Evolutionary conservation across 768 basidiomycete species (phyloP).

Genomic region (Boletus sensibilis): DNA sequence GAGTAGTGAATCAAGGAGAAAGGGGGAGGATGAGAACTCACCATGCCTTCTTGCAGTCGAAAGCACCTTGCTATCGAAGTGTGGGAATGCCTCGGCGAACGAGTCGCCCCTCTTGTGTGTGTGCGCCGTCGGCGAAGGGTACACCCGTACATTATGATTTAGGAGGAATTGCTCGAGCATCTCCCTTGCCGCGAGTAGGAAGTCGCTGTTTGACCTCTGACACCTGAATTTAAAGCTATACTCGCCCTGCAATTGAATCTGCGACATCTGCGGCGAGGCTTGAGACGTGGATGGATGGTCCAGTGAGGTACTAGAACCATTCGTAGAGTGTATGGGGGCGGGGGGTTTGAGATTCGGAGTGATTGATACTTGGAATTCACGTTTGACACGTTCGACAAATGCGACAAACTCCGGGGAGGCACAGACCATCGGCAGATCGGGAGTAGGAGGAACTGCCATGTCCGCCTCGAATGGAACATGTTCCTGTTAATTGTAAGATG

Average conservation of each 20-base stretch:
- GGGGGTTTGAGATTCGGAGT: conserved; percentile 68
- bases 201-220: conserved; percentile 93
- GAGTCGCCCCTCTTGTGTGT: conserved; percentile 87
- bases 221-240: conserved; percentile 95
- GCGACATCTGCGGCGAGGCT: conserved; percentile 18
- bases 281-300: conserved; percentile 40
- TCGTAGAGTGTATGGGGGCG: conserved; percentile 37
- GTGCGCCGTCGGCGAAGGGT: conserved; percentile 75
- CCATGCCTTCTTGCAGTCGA: conserved; percentile 74
- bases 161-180: conserved; percentile 90
- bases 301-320: conserved; percentile 49
- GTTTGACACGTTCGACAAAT: conserved; percentile 89
- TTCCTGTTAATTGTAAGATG: conserved; percentile 52
- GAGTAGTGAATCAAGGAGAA: conserved; percentile 30
- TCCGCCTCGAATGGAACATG: conserved; percentile 97
- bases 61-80: conserved; percentile 93
- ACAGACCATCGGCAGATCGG: conserved; percentile 75
- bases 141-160: conserved; percentile 79
- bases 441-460: conserved; percentile 82
- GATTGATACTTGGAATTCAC: conserved; percentile 90
- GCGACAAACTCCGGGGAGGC: conserved; percentile 77
- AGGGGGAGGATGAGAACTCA: conserved; percentile 20
- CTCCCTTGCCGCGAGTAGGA: conserved; percentile 85
- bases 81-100: conserved; percentile 93
- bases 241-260: conserved; percentile 45